Base-by-base conservation (phyloP, 2,329 filamentous ascomycete species). In the Orbilia oligospora region DNA sequence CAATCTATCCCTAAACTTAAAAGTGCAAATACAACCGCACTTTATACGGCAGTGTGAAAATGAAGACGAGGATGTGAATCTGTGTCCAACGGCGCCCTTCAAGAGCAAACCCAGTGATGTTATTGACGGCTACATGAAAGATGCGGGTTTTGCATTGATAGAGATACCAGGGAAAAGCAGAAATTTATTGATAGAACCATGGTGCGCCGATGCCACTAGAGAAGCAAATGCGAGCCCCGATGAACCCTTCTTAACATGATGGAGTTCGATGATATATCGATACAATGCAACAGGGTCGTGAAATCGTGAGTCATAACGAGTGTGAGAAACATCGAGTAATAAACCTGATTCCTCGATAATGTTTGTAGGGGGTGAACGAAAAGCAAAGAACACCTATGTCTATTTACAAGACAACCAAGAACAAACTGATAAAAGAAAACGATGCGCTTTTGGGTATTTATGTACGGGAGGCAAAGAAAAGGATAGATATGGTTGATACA, bases 371-470 rank as follows among this genome's bases (percentile, higher is more conserved):
- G 20, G n/a, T n/a, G 30, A 71, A 71, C 27, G n/a, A 46, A 46
- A 53, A 36, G 49, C 33, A 70, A 64, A 24, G 5, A 22, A 36
- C 24, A 22, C 41, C 24, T 65, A 30, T 30, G 46, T 48, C 46
- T 49, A 51, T 46, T n/a, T 46, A 46, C 44, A 51, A 49, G 44
- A 51, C 30, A 49, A 18, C 30, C 24, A 41, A 20, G 8, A 33
- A 65, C 16, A 24, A 65, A 8, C 22, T 20, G 16, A 20, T 51
- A 16, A 67, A 30, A 73, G 30, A 46, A 41, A 49, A 44, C 30
- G 9, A 73, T 61, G 33, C 51, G 49, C 67, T 71, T 58, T 71
- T 73, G 70, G 70, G 70, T 73, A 73, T 73, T 63, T 56, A 66
- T 72, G 38, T 64, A 63, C 48, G 41, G 46, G 18, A 36, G 9